Conservation (phyloP, 140 eudicot genomes). For the Bidens hawaiensis region DNA sequence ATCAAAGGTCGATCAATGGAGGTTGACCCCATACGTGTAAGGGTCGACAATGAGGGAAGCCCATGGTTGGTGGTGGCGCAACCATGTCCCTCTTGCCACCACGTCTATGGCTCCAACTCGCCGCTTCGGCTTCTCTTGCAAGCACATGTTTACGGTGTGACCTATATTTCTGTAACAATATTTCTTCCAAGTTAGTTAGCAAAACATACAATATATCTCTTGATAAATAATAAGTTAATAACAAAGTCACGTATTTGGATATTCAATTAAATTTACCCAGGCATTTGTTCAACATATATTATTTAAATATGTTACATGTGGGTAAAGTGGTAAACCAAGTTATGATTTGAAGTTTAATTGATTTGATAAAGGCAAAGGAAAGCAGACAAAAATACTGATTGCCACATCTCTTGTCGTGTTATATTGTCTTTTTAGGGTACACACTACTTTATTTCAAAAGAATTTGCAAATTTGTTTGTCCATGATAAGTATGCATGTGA, state of each 20-base stretch:
- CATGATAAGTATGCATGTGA: slow-evolving; percentile 21
- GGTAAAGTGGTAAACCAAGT: too few relatives aligned
- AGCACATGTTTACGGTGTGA: slow-evolving; percentile 79
- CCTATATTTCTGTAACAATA: slow-evolving; percentile 75
- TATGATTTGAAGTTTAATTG: neutral
- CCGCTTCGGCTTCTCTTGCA: slow-evolving; percentile 93
- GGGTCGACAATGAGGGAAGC: slow-evolving; percentile 79
- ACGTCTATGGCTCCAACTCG: slow-evolving; percentile 77
- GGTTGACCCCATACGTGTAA: slow-evolving; percentile 97
- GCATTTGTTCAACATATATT: too few relatives aligned
- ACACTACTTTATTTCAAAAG: slow-evolving; percentile 15
- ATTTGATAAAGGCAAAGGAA: slow-evolving; percentile 15
- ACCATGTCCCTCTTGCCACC: slow-evolving; percentile 46
- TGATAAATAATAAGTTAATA: too few relatives aligned
- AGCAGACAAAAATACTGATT: slow-evolving; percentile 21
- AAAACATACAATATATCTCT: neutral
- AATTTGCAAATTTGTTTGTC: too few relatives aligned
- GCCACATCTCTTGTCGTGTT: slow-evolving; percentile 30
- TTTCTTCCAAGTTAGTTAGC: neutral
- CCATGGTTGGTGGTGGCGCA: slow-evolving; percentile 69
- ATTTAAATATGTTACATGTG: too few relatives aligned
- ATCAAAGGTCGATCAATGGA: slow-evolving; percentile 52
- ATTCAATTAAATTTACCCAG: too few relatives aligned
- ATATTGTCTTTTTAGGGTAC: slow-evolving; percentile 25
- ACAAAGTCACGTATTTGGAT: neutral